Evolutionary conservation across 2,329 filamentous ascomycete species (phyloP).

Genomic region (Xylaria sp.): DNA sequence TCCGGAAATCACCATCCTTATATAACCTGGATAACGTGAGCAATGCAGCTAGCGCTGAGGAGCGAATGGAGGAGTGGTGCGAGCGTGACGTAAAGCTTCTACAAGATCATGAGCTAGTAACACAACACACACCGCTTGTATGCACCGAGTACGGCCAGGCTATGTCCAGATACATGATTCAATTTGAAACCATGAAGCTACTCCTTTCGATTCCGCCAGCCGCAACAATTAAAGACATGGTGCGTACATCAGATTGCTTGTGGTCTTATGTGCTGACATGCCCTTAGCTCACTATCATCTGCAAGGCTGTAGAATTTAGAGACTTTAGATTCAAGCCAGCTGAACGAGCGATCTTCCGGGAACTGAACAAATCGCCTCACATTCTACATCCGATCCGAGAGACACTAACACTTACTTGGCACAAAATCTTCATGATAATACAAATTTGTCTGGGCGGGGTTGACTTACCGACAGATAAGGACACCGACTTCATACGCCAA

Average conservation of each 20-base stretch:
- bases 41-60: slow-evolving; percentile 64
- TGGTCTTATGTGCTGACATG: slow-evolving; percentile 25
- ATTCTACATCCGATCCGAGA: slow-evolving; percentile 78
- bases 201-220: slow-evolving; percentile 71
- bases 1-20: slow-evolving; percentile 74
- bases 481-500: slow-evolving; percentile 62
- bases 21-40: slow-evolving; percentile 72
- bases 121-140: slow-evolving; percentile 58
- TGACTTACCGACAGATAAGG: slow-evolving; percentile 69
- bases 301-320: slow-evolving; percentile 76
- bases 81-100: slow-evolving; percentile 74
- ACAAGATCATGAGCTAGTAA: slow-evolving; percentile 67
- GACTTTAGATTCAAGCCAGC: slow-evolving; percentile 75
- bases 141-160: slow-evolving; percentile 79
- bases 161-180: slow-evolving; percentile 85
- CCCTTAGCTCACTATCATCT: slow-evolving; percentile 70
- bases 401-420: slow-evolving; percentile 70
- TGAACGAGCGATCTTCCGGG: slow-evolving; percentile 76
- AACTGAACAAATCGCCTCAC: slow-evolving; percentile 74
- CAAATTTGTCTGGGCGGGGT: slow-evolving; percentile 77
- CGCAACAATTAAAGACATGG: slow-evolving; percentile 73
- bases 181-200: slow-evolving; percentile 80
- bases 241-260: slow-evolving; percentile 55
- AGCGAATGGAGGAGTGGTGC: slow-evolving; percentile 76
- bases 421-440: slow-evolving; percentile 83